Evolutionary conservation across 2,329 filamentous ascomycete species (phyloP).

Genomic region (Elsinoe australis): DNA sequence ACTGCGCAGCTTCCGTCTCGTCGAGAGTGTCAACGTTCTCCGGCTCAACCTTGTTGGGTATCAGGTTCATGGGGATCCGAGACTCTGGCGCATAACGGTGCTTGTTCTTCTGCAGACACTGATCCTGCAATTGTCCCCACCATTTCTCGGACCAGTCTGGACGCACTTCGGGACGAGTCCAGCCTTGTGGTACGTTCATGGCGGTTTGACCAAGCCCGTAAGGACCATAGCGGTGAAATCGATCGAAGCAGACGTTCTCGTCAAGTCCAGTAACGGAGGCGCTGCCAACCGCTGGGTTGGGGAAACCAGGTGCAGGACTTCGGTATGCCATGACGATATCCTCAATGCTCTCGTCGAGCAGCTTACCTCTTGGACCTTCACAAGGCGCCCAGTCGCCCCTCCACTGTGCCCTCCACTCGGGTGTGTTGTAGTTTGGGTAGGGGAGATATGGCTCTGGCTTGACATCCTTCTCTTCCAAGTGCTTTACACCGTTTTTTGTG

Average conservation of each 20-base stretch:
- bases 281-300: conserved; percentile 55
- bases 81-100: conserved; percentile 47
- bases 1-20: conserved; percentile 6
- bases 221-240: conserved; percentile 43
- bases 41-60: conserved; percentile 24
- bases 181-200: conserved; percentile 24
- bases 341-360: conserved; percentile 48
- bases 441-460: conserved; percentile 57
- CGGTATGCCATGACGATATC: conserved; percentile 58
- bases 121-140: conserved; percentile 63
- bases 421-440: conserved; percentile 62
- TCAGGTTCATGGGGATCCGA: conserved; percentile 28
- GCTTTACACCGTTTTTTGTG: conserved; percentile 28
- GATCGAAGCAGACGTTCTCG: conserved; percentile 59
- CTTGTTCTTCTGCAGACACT: conserved; percentile 59
- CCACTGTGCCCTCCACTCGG: conserved; percentile 50
- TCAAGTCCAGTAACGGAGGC: conserved; percentile 55
- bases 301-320: conserved; percentile 52
- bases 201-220: conserved; percentile 50
- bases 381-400: conserved; percentile 57
- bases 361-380: conserved; percentile 49
- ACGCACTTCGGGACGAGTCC: conserved; percentile 29
- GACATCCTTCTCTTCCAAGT: conserved; percentile 23
- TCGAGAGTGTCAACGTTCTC: conserved; percentile 18
- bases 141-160: conserved; percentile 57